Percentiles rank a stretch among this genome's conserved stretches.
Evolutionary conservation across 139 green algal species (phyloP).

Genomic region (Micractinium conductrix): DNA sequence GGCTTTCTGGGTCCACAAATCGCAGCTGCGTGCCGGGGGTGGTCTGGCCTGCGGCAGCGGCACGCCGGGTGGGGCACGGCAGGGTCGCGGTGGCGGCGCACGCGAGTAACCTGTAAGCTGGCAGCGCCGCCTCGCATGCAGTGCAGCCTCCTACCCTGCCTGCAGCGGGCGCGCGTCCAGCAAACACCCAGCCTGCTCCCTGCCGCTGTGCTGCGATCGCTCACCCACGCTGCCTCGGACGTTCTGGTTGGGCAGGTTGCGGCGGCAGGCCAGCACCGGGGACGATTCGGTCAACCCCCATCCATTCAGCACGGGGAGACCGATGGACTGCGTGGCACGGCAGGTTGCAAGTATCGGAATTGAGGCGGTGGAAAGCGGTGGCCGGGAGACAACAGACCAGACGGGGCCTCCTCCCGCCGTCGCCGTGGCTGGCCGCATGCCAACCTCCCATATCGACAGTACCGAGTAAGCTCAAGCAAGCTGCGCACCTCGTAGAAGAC

Average conservation of each 20-base stretch:
- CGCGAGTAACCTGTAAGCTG: too few relatives aligned
- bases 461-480: not conserved
- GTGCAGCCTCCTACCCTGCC: too few relatives aligned
- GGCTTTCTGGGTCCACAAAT: conserved; percentile 85
- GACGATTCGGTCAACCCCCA: conserved; percentile 94
- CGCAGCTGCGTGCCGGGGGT: conserved; percentile 79
- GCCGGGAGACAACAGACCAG: too few relatives aligned
- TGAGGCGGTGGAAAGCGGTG: too few relatives aligned
- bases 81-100: too few relatives aligned
- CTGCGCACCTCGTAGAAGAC: conserved; percentile 82
- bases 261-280: conserved; percentile 88
- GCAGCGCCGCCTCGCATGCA: too few relatives aligned
- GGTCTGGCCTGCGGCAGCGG: conserved; percentile 38
- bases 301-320: conserved; percentile 88
- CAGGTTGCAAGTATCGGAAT: too few relatives aligned
- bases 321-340: conserved; percentile 55
- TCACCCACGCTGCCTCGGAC: conserved; percentile 84
- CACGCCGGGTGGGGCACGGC: not conserved
- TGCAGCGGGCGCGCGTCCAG: too few relatives aligned
- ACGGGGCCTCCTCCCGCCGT: too few relatives aligned
- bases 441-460: too few relatives aligned
- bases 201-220: not conserved
- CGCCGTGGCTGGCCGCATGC: too few relatives aligned
- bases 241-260: conserved; percentile 54
- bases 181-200: too few relatives aligned